phyloP scores from a whole-genome alignment of 495 filamentous ascomycete genomes.

The Aspergillus haitiensis region DNA sequence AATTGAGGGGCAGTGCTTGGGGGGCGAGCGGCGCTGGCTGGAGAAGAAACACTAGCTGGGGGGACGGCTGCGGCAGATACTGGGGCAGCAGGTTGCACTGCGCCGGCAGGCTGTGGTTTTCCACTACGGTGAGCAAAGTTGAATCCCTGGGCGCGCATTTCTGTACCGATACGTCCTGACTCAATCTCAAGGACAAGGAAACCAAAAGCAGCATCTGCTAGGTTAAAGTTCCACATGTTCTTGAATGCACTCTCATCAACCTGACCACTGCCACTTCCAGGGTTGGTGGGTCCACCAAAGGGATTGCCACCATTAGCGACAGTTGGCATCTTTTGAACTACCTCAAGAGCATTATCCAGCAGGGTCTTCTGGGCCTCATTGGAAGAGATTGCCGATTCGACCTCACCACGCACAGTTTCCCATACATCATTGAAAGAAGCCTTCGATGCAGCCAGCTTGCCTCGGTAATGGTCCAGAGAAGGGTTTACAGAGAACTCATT shows the following conservation, averaged over 20 bases:
- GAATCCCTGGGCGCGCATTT: constrained; percentile 98
- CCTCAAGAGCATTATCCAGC: constrained; percentile 81
- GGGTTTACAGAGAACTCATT: constrained; percentile 99
- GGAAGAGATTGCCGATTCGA: constrained; percentile 86
- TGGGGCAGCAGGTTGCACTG: constrained; percentile 34
- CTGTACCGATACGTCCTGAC: constrained; percentile 89
- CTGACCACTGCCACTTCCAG: constrained; percentile 72
- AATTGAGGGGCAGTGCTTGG: constrained; percentile 42
- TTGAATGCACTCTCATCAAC: constrained; percentile 99
- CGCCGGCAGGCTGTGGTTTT: constrained; percentile 43
- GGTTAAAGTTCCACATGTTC: constrained; percentile 99
- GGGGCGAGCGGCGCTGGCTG: constrained; percentile 21
- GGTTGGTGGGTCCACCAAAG: constrained; percentile 83
- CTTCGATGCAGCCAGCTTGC: constrained; percentile 98
- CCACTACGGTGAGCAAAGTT: constrained; percentile 90
- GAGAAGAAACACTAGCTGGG: constrained; percentile 34
- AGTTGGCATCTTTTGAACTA: constrained; percentile 94
- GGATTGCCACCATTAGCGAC: constrained; percentile 94
- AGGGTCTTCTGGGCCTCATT: constrained; percentile 91
- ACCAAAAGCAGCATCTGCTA: constrained; percentile 96
- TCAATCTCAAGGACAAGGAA: constrained; percentile 94
- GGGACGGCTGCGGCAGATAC: constrained; percentile 41
- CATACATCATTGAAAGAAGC: constrained; percentile 99
- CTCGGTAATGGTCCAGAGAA: constrained; percentile 95
- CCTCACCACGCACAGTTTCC: constrained; percentile 96